Evolutionary conservation across 805 yeast species (phyloP).

Genomic region (Candida caryicola): DNA sequence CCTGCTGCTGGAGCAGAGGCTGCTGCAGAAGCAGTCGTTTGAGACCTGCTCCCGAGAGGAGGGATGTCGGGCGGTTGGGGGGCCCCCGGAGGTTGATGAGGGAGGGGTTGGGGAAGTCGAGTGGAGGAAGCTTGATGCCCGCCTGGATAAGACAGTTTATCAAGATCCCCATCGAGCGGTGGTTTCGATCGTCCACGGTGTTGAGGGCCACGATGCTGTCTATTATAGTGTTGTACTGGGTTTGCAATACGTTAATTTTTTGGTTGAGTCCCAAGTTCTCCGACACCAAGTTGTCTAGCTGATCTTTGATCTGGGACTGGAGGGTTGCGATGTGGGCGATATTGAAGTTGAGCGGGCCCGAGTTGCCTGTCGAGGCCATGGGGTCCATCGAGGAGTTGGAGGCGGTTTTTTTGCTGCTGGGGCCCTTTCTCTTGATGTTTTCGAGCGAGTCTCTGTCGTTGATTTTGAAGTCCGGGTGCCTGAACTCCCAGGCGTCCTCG

Average conservation of each 20-base stretch:
- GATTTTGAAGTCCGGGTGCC: slow-evolving; percentile 81
- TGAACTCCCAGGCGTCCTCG: slow-evolving; percentile 90
- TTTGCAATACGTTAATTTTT: slow-evolving; percentile 40
- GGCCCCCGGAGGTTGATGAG: slow-evolving; percentile 21
- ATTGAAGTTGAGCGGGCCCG: slow-evolving; percentile 5
- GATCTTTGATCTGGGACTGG: slow-evolving; percentile 23
- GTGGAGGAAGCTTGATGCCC: slow-evolving; percentile 67
- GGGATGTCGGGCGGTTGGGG: neutral
- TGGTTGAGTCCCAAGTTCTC: slow-evolving; percentile 34
- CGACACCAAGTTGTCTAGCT: slow-evolving; percentile 30
- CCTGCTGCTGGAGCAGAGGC: slow-evolving; percentile 3
- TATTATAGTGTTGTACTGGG: slow-evolving; percentile 62
- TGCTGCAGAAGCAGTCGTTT: slow-evolving; percentile 3
- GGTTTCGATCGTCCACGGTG: slow-evolving; percentile 54
- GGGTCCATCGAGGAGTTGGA: slow-evolving; percentile 1
- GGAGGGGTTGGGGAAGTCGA: slow-evolving; percentile 51
- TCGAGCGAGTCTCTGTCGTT: slow-evolving; percentile 79
- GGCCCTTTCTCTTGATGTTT: slow-evolving; percentile 81
- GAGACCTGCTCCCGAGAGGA: neutral
- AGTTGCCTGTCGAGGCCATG: slow-evolving; percentile 3
- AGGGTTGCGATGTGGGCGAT: slow-evolving; percentile 5
- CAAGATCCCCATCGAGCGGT: slow-evolving; percentile 49
- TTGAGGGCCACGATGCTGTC: slow-evolving; percentile 59
- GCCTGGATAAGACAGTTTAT: slow-evolving; percentile 49
- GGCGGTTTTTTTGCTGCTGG: slow-evolving; percentile 47